Conservation (phyloP, 768 basidiomycete genomes). For the Boletus barrowsii region DNA sequence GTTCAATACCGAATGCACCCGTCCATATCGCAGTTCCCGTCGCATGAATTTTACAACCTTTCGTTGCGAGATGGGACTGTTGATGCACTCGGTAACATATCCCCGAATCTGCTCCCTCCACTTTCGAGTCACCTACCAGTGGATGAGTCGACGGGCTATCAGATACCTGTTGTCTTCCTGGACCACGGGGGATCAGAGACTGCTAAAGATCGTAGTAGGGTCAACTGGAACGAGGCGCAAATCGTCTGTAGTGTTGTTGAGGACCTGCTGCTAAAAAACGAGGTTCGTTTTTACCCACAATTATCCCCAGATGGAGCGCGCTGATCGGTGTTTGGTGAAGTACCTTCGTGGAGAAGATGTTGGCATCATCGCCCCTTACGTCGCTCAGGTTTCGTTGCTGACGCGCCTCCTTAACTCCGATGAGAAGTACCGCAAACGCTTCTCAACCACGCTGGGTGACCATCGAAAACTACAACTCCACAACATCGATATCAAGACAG, state of each 20-base stretch:
- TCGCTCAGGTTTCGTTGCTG: conserved; percentile 78
- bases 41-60: conserved; percentile 74
- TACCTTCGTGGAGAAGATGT: conserved; percentile 70
- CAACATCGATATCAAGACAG: conserved; percentile 83
- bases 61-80: conserved; percentile 75
- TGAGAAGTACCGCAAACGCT: conserved; percentile 48
- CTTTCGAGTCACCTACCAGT: conserved; percentile 48
- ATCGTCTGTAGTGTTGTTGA: conserved; percentile 79
- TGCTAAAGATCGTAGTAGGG: conserved; percentile 63
- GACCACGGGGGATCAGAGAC: conserved; percentile 75
- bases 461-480: conserved; percentile 62
- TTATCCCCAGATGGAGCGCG: not conserved
- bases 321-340: conserved; percentile 33
- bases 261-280: conserved; percentile 74
- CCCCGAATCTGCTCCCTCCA: conserved; percentile 58
- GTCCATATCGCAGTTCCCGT: conserved; percentile 82
- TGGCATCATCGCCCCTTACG: conserved; percentile 91
- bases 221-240: conserved; percentile 75
- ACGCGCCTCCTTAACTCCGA: conserved; percentile 63
- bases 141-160: conserved; percentile 37
- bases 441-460: conserved; percentile 58
- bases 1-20: conserved; percentile 98
- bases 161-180: conserved; percentile 73
- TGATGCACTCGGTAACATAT: conserved; percentile 43
- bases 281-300: conserved; percentile 44